Base-by-base conservation (phyloP, 2,329 filamentous ascomycete genomes). In the Fusarium protoensiforme region DNA sequence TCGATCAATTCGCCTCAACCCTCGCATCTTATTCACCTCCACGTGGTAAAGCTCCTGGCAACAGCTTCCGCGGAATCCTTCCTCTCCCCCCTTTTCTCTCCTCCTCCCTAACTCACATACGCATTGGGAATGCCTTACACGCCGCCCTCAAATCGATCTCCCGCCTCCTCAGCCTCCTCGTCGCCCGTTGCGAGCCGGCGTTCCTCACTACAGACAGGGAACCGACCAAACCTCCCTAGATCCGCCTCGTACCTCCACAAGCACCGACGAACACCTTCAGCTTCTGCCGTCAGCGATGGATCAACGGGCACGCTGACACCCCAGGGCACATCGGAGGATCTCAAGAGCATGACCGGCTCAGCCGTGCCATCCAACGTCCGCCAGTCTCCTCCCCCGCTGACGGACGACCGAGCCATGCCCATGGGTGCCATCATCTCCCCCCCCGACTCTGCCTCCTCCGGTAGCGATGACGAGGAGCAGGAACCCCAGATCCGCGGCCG, bases 391-490 rank as follows among this genome's bases (percentile, higher is more conserved):
- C 92, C 94, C n/a, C 94, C 94, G 20, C 84, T 94, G 72, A 94
- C 91, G 72, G 91, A 94, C 83, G 88, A 86, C 29, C 82, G 90
- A 68, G 85, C 90, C 72, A 96, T 98, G 82, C 94, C 95, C 46
- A 90, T 91, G 71, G 94, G 94, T 69, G 95, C 94, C 72, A 90
- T 98, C 76, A 93, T 97, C 67, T 98, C 96, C 0, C 96, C 96
- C 38, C 96, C 96, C 11, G 96, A 98, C 78, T 98, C 95, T 36
- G 88, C 89, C 8, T 89, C 90, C 41, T 93, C 92, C 74, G 95
- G 92, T 29, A 95, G 95, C 82, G 95, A 98, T 80, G 94, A 97
- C 75, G 94, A 97, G 79, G 94, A 97, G 78, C 91, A 90, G 75
- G 84, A 77, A 27, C 81, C 81, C 3, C 81, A 86, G 60, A 78